phyloP scores from a whole-genome alignment of 73 alveolate genomes.

The Strombidium stylifer region DNA sequence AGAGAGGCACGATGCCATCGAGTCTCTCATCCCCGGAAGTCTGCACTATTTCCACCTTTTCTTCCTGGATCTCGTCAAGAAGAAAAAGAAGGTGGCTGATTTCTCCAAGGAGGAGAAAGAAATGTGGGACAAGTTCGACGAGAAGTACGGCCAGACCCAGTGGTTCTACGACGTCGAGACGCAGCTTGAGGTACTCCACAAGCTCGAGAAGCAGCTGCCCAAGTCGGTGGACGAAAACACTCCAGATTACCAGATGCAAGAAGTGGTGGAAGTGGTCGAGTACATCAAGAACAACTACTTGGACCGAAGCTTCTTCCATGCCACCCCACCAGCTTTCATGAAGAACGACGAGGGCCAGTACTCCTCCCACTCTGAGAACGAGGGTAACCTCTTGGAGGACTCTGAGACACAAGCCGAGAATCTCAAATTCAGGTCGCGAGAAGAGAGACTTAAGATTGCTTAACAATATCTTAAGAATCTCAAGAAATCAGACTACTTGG shows the following conservation, averaged over 20 bases:
- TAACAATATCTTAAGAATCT: background rate
- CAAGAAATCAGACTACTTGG: background rate
- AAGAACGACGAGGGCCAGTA: background rate
- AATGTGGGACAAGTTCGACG: background rate
- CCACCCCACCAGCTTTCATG: background rate
- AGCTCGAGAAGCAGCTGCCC: background rate
- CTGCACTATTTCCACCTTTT: conserved; percentile 16
- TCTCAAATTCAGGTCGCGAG: background rate
- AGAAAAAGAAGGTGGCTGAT: conserved; percentile 14
- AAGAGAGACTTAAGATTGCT: background rate
- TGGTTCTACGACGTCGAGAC: background rate
- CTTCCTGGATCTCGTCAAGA: conserved; percentile 28
- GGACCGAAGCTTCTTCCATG: too few relatives aligned
- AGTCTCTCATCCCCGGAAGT: conserved; percentile 46
- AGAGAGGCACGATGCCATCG: conserved; percentile 15
- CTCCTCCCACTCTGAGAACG: background rate
- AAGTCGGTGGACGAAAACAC: background rate
- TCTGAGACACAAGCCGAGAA: background rate
- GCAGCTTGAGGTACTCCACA: background rate
- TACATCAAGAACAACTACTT: too few relatives aligned
- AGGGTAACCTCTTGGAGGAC: background rate
- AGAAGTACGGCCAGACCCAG: background rate
- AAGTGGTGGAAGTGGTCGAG: background rate
- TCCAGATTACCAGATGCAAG: background rate
- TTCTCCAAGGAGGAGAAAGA: background rate